phyloP scores from a whole-genome alignment of 2,329 filamentous ascomycete genomes.

The Ramularia collo-cygni region DNA sequence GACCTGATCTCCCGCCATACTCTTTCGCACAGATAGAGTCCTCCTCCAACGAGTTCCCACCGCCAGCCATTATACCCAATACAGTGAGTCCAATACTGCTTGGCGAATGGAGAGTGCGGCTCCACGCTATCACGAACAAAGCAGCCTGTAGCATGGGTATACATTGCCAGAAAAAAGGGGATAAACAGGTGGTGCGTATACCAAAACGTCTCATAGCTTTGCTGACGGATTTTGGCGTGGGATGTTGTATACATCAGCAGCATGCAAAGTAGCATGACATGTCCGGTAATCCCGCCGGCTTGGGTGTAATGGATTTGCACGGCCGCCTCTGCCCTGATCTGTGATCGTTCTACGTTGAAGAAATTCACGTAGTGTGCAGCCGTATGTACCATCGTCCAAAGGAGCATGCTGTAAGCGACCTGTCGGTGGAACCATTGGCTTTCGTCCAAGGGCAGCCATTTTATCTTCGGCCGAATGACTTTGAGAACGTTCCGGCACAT shows the following conservation, averaged over 20 bases:
- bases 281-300: conserved; percentile 86
- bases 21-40: conserved; percentile 78
- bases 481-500: conserved; percentile 90
- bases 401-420: conserved; percentile 77
- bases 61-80: conserved; percentile 94
- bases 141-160: conserved; percentile 92
- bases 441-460: conserved; percentile 89
- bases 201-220: conserved; percentile 98
- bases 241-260: conserved; percentile 95
- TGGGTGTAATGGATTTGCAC: conserved; percentile 87
- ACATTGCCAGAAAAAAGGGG: conserved; percentile 85
- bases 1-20: conserved; percentile 86
- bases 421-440: conserved; percentile 96
- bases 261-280: conserved; percentile 99
- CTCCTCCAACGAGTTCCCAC: conserved; percentile 86
- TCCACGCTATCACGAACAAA: conserved; percentile 79
- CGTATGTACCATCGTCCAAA: conserved; percentile 75
- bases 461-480: conserved; percentile 76
- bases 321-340: conserved; percentile 73
- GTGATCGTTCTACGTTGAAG: conserved; percentile 83
- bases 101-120: conserved; percentile 76
- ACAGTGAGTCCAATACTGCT: conserved; percentile 85
- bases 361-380: conserved; percentile 93
- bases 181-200: conserved; percentile 99
- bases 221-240: conserved; percentile 86